Evolutionary conservation across 805 yeast species (phyloP).

Genomic region (Zygoascus tannicola): DNA sequence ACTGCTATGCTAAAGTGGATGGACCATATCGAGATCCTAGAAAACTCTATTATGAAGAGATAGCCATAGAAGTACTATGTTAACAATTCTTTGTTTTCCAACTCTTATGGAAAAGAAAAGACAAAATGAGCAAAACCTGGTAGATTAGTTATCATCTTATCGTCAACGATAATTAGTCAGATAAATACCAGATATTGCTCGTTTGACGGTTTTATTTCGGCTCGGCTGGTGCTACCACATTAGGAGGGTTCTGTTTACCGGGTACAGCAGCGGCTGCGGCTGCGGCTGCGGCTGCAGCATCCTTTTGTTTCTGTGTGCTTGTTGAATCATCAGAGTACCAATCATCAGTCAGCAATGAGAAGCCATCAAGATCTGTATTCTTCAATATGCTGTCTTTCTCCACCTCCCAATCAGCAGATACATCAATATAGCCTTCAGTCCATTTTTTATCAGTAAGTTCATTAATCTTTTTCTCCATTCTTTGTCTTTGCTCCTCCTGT

Average conservation of each 20-base stretch:
- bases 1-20: too few species aligned
- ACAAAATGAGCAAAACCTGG: too few species aligned
- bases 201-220: background rate
- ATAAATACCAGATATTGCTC: too few species aligned
- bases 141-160: too few species aligned
- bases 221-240: constrained; percentile 1
- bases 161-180: too few species aligned
- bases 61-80: too few species aligned
- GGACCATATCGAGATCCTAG: too few species aligned
- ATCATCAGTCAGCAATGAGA: constrained; percentile 18
- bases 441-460: constrained; percentile 39
- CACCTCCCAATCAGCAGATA: constrained; percentile 58
- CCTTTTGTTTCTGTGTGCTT: background rate
- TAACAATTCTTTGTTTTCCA: too few species aligned
- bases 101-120: too few species aligned
- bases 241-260: constrained; percentile 2
- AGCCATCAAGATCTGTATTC: constrained; percentile 47
- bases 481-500: constrained; percentile 31
- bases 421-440: constrained; percentile 71
- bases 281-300: constrained; percentile 7
- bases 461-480: constrained; percentile 26
- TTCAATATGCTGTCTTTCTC: constrained; percentile 66
- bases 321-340: constrained; percentile 15
- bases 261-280: constrained; percentile 12
- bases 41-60: too few species aligned